These are phyloP conservation scores for Ustilago nuda DNA, from an alignment of 1,284 basidiomycete species.

Conservation along the genomic window DNA sequence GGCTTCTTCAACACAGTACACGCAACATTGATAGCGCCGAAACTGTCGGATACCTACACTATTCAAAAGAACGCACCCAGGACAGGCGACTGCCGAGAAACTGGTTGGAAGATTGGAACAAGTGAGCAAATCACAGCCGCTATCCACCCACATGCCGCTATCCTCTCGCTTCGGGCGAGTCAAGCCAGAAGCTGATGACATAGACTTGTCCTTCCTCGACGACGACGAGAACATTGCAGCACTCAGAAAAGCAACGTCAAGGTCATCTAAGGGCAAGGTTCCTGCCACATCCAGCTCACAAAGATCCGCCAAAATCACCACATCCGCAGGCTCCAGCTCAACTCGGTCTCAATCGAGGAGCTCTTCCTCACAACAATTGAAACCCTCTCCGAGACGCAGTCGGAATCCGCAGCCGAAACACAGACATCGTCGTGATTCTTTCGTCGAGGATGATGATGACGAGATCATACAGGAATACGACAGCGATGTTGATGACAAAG, in stretches of 20 bases:
- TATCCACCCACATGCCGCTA: conserved; percentile 9
- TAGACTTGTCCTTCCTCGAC: conserved; percentile 35
- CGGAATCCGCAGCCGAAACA: neutral
- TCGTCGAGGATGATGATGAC: conserved; percentile 13
- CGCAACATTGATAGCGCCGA: neutral
- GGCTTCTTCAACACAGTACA: neutral
- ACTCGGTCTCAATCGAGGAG: neutral
- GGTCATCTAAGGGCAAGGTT: conserved; percentile 9
- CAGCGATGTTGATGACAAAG: conserved; percentile 8
- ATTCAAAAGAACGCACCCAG: neutral
- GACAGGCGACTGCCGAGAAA: neutral
- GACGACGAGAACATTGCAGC: conserved; percentile 34
- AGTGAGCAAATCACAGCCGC: neutral
- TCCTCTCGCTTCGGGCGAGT: conserved; percentile 7
- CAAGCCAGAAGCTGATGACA: conserved; percentile 20
- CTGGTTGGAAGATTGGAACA: neutral
- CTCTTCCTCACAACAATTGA: neutral
- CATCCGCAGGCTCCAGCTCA: conserved; percentile 9
- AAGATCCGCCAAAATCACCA: conserved; percentile 1
- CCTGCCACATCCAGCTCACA: conserved; percentile 1
- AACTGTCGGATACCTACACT: neutral
- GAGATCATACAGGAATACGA: conserved; percentile 9
- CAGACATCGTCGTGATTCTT: conserved; percentile 2
- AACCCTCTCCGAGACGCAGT: neutral
- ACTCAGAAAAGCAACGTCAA: conserved; percentile 6